These are phyloP conservation scores for Paraphaeosphaeria minitans DNA, from an alignment of 2,329 filamentous ascomycete genomes.

Conservation along the genomic window DNA sequence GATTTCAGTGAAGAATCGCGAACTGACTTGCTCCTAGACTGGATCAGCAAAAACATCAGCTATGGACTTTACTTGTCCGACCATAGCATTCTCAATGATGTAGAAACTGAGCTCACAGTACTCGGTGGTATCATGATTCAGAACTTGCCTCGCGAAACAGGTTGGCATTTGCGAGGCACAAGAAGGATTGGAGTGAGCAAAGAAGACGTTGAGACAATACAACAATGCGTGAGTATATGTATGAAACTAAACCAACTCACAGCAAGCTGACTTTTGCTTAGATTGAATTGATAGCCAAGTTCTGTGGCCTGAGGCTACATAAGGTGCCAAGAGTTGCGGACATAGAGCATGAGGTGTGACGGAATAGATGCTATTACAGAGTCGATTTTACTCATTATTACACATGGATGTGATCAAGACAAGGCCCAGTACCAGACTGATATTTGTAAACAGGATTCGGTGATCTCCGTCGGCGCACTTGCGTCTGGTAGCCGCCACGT, in stretches of 20 bases:
- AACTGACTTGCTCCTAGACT: slow-evolving; percentile 39
- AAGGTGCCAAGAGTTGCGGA: slow-evolving; percentile 39
- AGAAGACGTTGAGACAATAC: slow-evolving; percentile 51
- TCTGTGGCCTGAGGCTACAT: slow-evolving; percentile 33
- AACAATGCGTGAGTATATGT: slow-evolving; percentile 45
- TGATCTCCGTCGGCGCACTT: not conserved
- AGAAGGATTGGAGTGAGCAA: slow-evolving; percentile 55
- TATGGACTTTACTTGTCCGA: slow-evolving; percentile 65
- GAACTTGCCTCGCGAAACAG: slow-evolving; percentile 58
- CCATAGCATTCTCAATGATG: slow-evolving; percentile 58
- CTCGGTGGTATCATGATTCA: slow-evolving; percentile 63
- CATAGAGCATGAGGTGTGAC: slow-evolving; percentile 40
- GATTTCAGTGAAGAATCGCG: not conserved
- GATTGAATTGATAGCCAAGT: slow-evolving; percentile 39
- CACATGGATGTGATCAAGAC: not conserved
- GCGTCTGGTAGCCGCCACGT: not conserved
- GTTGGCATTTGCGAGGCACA: slow-evolving; percentile 61
- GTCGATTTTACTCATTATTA: not conserved
- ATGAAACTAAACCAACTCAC: too few relatives aligned
- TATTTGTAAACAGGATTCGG: not conserved
- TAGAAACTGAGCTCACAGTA: slow-evolving; percentile 62
- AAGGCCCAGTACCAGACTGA: not conserved
- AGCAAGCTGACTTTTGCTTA: slow-evolving; percentile 17
- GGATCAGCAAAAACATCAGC: slow-evolving; percentile 61
- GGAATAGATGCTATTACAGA: not conserved